Base-by-base conservation (phyloP, 345 rosid species). In the Punica granatum region DNA sequence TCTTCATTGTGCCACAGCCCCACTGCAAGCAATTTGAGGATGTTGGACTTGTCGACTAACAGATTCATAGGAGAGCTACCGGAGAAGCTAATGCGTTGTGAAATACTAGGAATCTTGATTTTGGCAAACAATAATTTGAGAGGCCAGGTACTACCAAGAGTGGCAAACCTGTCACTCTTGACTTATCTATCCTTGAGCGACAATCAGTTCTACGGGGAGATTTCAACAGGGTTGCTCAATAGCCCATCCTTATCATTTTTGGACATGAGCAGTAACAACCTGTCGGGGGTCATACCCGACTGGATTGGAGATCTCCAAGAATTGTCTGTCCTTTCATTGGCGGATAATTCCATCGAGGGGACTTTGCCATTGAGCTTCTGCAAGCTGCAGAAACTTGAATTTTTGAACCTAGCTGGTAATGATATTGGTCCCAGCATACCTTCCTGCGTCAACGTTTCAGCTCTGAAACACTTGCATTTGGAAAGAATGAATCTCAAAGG, bases 201-300 rank as follows among this genome's bases (percentile, higher is more conserved):
- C 41, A 37, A 37, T 11, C 41, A 11, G 41, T 37, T 37, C 41
- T 37, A 5, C 41, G 41, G 41, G 41, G 41, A 37, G 11, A 11
- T 37, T 37, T 37, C 41, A 11, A 5, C 41, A 11, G 41, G 41
- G 6, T 37, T 37, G 41, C 41, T 37, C 41, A 5, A 37, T 37
- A 37, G 41, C 41, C 11, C 11, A 37, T 4, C 6, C 5, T 4
- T 37, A 6, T 0, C 1, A 0, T 7, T n/a, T 4, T 23, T 72
- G 34, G 76, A 79, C 63, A 61, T 76, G 7, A 56, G 65, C 30
- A 35, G 64, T 0, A 78, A 81, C 32, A 10, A 10, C 23, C 51
- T 81, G 4, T 16, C 25, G 0, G 77, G 79, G 1, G 16, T 11
- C 0, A 60, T 81, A 60, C 78, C 79, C 1, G 6, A 66, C 19